Evolutionary conservation across 352 stramenopile genomes (phyloP), one percentile per base, ranked within the genome.

Genomic region (Pythium chondricola): DNA sequence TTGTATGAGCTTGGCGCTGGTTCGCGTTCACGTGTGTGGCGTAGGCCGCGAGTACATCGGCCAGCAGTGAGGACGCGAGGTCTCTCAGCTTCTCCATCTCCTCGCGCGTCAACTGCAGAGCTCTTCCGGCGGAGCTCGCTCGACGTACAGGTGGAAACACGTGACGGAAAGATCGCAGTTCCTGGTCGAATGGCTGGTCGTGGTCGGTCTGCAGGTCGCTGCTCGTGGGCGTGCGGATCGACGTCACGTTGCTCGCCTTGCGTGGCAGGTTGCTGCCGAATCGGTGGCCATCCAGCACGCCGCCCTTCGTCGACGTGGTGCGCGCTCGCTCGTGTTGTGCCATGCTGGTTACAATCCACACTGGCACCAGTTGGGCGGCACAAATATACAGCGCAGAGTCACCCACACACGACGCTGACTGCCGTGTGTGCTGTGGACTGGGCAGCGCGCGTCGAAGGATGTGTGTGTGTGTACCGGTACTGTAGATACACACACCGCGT

Each of bases 71-170:
- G 14, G 68, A 49, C 2, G 67, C 60, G 3, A 82, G 52, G 13
- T 59, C 56, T 25, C 52, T 35, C 43, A 83, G 73, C 30, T 74
- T 69, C 14, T 68, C 58, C 21, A 41, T 52, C 44, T 86, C 77
- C 42, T 88, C 74, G 36, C 63, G 50, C n/a, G 72, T 79, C 27
- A 85, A 56, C n/a, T 56, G 52, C 17, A 80, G 64, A 26, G 48
- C 33, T 10, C 67, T 54, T 11, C 38, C 30, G 14, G 25, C 35
- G 0, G 52, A 53, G 24, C 44, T 54, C 30, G 52, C 32, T 29
- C 52, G 52, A 5, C 52, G 43, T 39, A 60, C 39, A 6, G 51
- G 51, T 25, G 36, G 24, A 32, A 48, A 48, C 18, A 41, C 44
- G 25, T 57, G 45, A 22, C 53, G 53, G 41, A 61, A 40, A 30